Evolutionary conservation across 2,329 filamentous ascomycete genomes (phyloP).

Genomic region (Fusarium devonianum): DNA sequence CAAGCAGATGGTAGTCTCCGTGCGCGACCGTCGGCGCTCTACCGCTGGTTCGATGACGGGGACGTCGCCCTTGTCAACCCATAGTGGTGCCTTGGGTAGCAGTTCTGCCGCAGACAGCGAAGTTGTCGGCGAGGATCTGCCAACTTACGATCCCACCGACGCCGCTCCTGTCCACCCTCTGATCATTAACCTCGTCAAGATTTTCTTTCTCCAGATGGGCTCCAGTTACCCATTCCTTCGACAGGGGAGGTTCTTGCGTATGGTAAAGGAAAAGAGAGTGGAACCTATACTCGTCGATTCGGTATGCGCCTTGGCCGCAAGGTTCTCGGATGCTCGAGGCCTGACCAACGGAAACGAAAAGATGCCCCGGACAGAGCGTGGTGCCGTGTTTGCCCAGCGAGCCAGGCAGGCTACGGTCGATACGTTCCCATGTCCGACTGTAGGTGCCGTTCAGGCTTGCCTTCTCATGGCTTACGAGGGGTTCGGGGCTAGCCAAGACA

Average conservation of each 20-base stretch:
- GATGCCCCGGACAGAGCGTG: constrained; percentile 70
- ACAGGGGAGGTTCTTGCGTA: constrained; percentile 73
- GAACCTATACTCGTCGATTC: constrained; percentile 88
- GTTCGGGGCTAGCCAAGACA: constrained; percentile 88
- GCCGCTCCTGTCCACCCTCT: constrained; percentile 74
- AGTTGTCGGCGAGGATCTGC: constrained; percentile 61
- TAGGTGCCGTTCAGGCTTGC: constrained; percentile 84
- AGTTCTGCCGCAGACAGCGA: constrained; percentile 54
- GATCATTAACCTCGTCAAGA: constrained; percentile 78
- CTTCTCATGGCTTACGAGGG: constrained; percentile 87
- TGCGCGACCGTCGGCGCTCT: constrained; percentile 70
- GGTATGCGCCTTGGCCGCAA: constrained; percentile 80
- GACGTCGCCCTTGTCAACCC: constrained; percentile 56
- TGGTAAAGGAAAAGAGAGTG: constrained; percentile 80
- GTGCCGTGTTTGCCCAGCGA: constrained; percentile 79
- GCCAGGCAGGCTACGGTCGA: constrained; percentile 85
- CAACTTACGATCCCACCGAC: constrained; percentile 79
- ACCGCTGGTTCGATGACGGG: constrained; percentile 64
- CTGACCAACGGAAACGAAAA: constrained; percentile 58
- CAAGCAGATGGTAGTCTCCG: constrained; percentile 88
- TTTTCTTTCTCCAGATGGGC: constrained; percentile 82
- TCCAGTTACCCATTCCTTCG: constrained; percentile 88
- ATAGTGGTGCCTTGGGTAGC: constrained; percentile 47
- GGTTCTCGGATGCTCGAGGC: constrained; percentile 72
- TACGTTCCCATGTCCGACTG: constrained; percentile 81